phyloP scores from a whole-genome alignment of 2,329 filamentous ascomycete genomes.

The Ascocoryne sarcoides region DNA sequence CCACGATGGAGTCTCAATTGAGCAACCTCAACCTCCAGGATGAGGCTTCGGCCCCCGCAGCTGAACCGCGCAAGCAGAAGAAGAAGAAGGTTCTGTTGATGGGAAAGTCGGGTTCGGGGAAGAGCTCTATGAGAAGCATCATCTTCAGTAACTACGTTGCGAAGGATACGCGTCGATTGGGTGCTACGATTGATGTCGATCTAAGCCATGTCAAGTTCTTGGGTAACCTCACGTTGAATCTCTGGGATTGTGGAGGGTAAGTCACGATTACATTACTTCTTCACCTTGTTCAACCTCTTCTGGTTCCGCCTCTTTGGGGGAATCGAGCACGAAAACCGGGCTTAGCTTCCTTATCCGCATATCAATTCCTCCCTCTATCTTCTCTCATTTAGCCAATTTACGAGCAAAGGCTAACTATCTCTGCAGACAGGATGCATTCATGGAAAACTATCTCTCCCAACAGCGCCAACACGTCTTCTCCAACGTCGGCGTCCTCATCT shows the following conservation, averaged over 20 bases:
- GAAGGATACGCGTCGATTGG: slow-evolving; percentile 83
- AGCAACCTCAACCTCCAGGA: slow-evolving; percentile 20
- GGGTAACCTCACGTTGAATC: slow-evolving; percentile 90
- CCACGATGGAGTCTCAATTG: slow-evolving; percentile 12
- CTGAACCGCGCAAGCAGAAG: slow-evolving; percentile 48
- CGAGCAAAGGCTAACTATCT: no score
- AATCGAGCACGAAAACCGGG: no score
- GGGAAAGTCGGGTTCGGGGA: slow-evolving; percentile 96
- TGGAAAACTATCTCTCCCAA: slow-evolving; percentile 94
- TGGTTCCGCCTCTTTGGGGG: no score
- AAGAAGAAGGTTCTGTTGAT: slow-evolving; percentile 83
- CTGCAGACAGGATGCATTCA: slow-evolving; percentile 85
- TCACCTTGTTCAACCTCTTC: background rate
- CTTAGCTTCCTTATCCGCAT: no score
- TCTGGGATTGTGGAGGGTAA: slow-evolving; percentile 95
- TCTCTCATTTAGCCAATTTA: no score
- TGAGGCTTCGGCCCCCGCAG: slow-evolving; percentile 17
- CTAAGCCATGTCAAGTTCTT: slow-evolving; percentile 98
- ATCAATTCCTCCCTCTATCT: no score
- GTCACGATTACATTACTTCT: slow-evolving; percentile 19
- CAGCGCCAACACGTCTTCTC: slow-evolving; percentile 95
- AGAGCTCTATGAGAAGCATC: slow-evolving; percentile 96
- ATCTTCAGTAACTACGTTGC: slow-evolving; percentile 99
- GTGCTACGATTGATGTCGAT: slow-evolving; percentile 96
- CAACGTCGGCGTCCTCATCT: slow-evolving; percentile 93